phyloP scores from a whole-genome alignment of 2,329 filamentous ascomycete species.

The Septoria petroselini region DNA sequence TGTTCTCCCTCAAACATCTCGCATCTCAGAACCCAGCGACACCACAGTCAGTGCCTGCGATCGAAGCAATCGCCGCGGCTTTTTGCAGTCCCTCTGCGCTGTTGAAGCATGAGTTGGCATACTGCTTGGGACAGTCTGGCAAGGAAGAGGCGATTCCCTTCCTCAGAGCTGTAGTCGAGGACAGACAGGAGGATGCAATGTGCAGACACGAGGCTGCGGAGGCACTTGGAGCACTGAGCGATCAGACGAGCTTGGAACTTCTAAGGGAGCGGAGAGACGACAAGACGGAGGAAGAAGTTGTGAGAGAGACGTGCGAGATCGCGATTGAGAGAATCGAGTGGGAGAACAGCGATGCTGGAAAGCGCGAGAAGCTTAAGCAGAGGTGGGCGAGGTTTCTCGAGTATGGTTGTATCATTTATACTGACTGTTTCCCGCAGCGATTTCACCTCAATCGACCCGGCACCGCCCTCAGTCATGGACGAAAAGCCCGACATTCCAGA shows the following conservation, averaged over 20 bases:
- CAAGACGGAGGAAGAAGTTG: conserved; percentile 69
- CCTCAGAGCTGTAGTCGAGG: conserved; percentile 69
- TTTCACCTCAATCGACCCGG: conserved; percentile 93
- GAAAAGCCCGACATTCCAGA: conserved; percentile 64
- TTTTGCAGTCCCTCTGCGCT: conserved; percentile 83
- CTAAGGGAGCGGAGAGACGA: conserved; percentile 72
- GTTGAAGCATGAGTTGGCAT: conserved; percentile 93
- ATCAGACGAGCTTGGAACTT: conserved; percentile 68
- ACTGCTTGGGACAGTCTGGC: conserved; percentile 89
- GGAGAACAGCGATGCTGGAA: conserved; percentile 73
- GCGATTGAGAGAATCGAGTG: conserved; percentile 91
- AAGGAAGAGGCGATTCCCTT: conserved; percentile 71
- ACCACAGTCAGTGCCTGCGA: conserved; percentile 59
- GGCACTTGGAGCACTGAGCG: conserved; percentile 82
- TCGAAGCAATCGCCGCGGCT: conserved; percentile 80
- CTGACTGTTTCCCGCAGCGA: conserved; percentile 57
- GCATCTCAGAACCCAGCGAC: conserved; percentile 64
- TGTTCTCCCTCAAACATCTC: conserved; percentile 96
- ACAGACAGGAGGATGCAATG: conserved; percentile 86
- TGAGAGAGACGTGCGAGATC: conserved; percentile 96
- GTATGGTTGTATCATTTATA: background rate
- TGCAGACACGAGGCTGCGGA: conserved; percentile 95
- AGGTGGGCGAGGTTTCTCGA: conserved; percentile 56
- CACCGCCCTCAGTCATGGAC: conserved; percentile 69
- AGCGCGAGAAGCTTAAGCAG: conserved; percentile 72